Evolutionary conservation across 208 protist species (phyloP), one percentile per base, ranked within the genome.

Genomic region (Herpetomonas samuelpessoai): DNA sequence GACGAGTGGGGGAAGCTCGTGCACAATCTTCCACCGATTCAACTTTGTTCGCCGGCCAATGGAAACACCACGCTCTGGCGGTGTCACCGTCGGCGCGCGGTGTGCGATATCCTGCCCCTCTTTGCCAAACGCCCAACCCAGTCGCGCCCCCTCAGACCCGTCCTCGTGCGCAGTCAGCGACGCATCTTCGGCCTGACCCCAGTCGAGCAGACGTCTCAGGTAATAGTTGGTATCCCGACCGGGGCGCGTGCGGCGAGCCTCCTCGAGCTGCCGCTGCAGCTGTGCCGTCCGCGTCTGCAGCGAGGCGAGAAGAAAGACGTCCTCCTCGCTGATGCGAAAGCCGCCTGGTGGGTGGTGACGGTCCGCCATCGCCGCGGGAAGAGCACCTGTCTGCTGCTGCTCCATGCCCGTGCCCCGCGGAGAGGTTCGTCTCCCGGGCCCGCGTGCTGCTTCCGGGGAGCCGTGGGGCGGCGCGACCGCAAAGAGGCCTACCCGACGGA

Each of bases 211-310:
- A 4, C 76, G 78, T 21, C 79, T 59, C 26, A 79, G 62, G 70
- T 81, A 84, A 66, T 79, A 85, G 58, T 78, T 52, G 46, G 76
- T 84, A 61, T 88, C 70, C 1, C 76, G 63, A 1, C 68, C 77
- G 12, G 38, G 63, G 18, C 45, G 63, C 45, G 47, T 52, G 3
- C 27, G 47, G 38, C 68, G 64, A n/a, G 81, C 70, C 25, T 75
- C 69, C 25, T 81, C 74, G 50, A 83, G 62, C 68, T 75, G 65
- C 27, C 56, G 66, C 64, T 90, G 76, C 46, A 91, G 62, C 38
- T 76, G 71, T 21, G 54, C 38, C 12, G 83, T 94, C 71, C 84
- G 88, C 12, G 70, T 51, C 25, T 64, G 66, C 39, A 94, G 71
- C 1, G 71, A 65, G 7, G 67, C 39, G 49, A 94, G 82, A 10